Evolutionary conservation across 2,329 filamentous ascomycete genomes (phyloP).

Genomic region (Fusarium haematococcum): DNA sequence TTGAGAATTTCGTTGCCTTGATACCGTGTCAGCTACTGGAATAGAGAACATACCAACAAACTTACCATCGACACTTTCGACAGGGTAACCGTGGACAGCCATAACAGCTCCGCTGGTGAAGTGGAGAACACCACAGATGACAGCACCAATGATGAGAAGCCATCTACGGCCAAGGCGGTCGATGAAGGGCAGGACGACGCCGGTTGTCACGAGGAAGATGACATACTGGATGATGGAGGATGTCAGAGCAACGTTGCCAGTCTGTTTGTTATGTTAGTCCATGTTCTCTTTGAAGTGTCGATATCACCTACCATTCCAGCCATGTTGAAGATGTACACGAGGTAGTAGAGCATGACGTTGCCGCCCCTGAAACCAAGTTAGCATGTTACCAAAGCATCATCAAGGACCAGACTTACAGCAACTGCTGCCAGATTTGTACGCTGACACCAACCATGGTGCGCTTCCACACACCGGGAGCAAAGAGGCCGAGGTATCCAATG

Average conservation of each 20-base stretch:
- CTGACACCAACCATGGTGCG: constrained; percentile 62
- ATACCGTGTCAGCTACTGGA: constrained; percentile 1
- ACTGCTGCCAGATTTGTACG: constrained; percentile 66
- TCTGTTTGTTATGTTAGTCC: constrained; percentile 19
- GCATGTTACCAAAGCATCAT: background rate
- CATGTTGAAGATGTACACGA: constrained; percentile 73
- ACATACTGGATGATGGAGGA: constrained; percentile 67
- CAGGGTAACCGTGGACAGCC: constrained; percentile 59
- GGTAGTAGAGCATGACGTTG: constrained; percentile 69
- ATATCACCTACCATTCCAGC: constrained; percentile 57
- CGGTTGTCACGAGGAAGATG: constrained; percentile 66
- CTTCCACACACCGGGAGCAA: constrained; percentile 62
- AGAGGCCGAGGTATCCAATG: constrained; percentile 57
- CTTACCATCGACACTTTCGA: constrained; percentile 54
- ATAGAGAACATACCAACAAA: background rate
- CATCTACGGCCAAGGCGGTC: constrained; percentile 62
- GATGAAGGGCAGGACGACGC: constrained; percentile 60
- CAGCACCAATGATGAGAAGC: constrained; percentile 59
- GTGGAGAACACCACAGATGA: constrained; percentile 59
- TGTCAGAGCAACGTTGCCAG: constrained; percentile 54
- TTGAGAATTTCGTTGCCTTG: constrained; percentile 59
- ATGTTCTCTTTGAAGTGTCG: background rate
- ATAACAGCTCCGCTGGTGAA: constrained; percentile 62
- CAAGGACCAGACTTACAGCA: constrained; percentile 47
- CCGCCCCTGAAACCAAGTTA: constrained; percentile 51